These are phyloP conservation scores for Mycena crocata DNA, from an alignment of 768 basidiomycete species.

Conservation along the genomic window DNA sequence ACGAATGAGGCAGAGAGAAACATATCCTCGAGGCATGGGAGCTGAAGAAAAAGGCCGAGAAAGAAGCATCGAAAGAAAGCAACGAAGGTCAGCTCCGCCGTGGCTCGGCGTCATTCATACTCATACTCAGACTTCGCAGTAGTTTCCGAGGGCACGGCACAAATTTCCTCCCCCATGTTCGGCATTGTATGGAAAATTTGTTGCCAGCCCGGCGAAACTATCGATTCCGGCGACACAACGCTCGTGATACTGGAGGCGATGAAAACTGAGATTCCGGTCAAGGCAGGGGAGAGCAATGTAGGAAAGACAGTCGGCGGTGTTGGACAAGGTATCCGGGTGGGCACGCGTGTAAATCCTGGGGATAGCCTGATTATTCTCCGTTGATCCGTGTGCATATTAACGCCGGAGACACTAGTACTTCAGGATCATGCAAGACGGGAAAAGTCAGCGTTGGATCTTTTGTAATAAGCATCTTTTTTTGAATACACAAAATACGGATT, in stretches of 20 bases:
- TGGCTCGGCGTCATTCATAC: no score
- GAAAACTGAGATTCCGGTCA: conserved; percentile 71
- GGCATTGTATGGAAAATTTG: conserved; percentile 66
- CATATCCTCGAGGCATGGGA: conserved; percentile 59
- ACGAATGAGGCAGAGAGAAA: conserved; percentile 48
- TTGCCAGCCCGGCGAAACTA: conserved; percentile 53
- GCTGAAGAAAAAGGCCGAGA: conserved; percentile 33
- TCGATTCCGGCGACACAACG: conserved; percentile 55
- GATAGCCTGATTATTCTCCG: conserved; percentile 50
- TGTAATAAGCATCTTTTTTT: no score
- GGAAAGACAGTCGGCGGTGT: conserved; percentile 56
- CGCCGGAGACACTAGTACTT: no score
- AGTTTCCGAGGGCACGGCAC: neutral
- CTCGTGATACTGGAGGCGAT: conserved; percentile 70
- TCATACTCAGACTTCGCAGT: conserved; percentile 6
- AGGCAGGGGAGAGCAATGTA: conserved; percentile 56
- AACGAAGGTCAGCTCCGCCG: neutral
- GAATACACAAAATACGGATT: no score
- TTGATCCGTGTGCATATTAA: no score
- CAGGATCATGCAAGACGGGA: no score
- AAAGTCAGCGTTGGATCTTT: no score
- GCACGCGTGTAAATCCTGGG: conserved; percentile 59
- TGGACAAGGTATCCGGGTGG: conserved; percentile 55
- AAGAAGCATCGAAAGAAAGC: neutral
- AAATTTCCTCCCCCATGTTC: conserved; percentile 51